These are phyloP conservation scores for Cryphonectria parasitica DNA, from an alignment of 2,329 filamentous ascomycete genomes.

Conservation along the genomic window DNA sequence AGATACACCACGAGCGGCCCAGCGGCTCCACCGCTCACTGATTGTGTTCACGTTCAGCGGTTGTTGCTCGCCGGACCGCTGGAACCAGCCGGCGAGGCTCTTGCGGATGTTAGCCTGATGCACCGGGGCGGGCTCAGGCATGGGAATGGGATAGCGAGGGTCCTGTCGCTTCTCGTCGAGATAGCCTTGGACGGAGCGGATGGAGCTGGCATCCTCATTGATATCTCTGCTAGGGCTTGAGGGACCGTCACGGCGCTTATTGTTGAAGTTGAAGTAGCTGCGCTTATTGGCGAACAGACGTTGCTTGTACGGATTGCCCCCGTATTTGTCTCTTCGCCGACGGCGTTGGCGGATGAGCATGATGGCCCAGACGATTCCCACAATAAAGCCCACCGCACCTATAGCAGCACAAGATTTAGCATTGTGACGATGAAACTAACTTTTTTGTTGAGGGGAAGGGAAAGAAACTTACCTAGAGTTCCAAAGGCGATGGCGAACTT, in stretches of 20 bases:
- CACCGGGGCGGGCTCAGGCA: slow-evolving; percentile 15
- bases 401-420: neutral
- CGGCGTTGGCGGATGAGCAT: slow-evolving; percentile 22
- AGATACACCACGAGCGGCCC: neutral
- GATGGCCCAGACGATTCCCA: slow-evolving; percentile 20
- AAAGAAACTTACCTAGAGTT: slow-evolving; percentile 17
- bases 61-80: slow-evolving; percentile 18
- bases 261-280: slow-evolving; percentile 9
- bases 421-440: too few species aligned
- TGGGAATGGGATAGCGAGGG: slow-evolving; percentile 9
- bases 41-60: slow-evolving; percentile 23
- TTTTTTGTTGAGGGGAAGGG: too few species aligned
- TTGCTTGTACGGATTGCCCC: neutral
- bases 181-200: slow-evolving; percentile 15
- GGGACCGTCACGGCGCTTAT: neutral
- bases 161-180: slow-evolving; percentile 25
- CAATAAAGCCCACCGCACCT: slow-evolving; percentile 24
- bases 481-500: slow-evolving; percentile 28
- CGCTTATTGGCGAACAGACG: neutral
- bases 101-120: slow-evolving; percentile 23
- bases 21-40: slow-evolving; percentile 4
- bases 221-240: slow-evolving; percentile 3
- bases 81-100: slow-evolving; percentile 26
- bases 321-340: slow-evolving; percentile 6
- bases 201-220: neutral